These are phyloP conservation scores for Boletus fagicola DNA, from an alignment of 768 basidiomycete species.

Conservation along the genomic window DNA sequence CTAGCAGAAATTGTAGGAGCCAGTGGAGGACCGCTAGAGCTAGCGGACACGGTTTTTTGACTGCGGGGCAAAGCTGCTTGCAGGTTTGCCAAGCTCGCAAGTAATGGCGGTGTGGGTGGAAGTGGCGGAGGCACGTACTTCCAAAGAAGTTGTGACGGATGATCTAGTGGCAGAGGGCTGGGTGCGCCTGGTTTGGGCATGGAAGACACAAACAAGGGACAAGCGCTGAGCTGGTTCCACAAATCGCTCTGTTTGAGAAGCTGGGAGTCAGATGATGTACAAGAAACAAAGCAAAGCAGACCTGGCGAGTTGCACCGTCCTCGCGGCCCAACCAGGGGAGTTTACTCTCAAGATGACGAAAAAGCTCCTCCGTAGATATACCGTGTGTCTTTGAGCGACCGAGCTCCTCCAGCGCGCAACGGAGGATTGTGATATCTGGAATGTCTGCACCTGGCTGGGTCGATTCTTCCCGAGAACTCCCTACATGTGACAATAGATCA, in stretches of 20 bases:
- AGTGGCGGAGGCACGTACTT: constrained; percentile 34
- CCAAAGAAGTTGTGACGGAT: constrained; percentile 36
- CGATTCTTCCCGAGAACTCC: constrained; percentile 9
- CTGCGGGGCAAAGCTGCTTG: constrained; percentile 20
- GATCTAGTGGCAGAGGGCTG: constrained; percentile 9
- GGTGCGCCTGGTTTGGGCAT: constrained; percentile 11
- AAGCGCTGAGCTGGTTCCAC: constrained; percentile 57
- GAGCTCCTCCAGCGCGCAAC: constrained; percentile 59
- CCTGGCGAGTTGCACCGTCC: constrained; percentile 55
- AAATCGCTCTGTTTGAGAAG: constrained; percentile 40
- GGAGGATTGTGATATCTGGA: constrained; percentile 55
- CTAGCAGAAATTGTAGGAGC: constrained; percentile 34
- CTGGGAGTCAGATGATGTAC: not conserved
- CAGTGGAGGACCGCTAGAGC: constrained; percentile 3
- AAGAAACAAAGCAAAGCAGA: constrained; percentile 28
- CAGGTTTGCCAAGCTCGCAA: constrained; percentile 22
- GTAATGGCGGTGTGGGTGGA: constrained; percentile 30
- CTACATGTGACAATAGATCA: constrained; percentile 30
- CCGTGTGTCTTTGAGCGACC: constrained; percentile 37
- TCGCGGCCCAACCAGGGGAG: constrained; percentile 56
- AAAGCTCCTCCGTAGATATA: constrained; percentile 59
- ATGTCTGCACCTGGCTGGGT: constrained; percentile 31
- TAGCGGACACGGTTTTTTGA: constrained; percentile 15
- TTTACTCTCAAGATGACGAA: constrained; percentile 53
- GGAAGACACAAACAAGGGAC: constrained; percentile 48